Percentiles rank a stretch among this genome's conserved stretches.
Evolutionary conservation across 2,329 filamentous ascomycete species (phyloP).

Genomic region (Diaporthe velutina): DNA sequence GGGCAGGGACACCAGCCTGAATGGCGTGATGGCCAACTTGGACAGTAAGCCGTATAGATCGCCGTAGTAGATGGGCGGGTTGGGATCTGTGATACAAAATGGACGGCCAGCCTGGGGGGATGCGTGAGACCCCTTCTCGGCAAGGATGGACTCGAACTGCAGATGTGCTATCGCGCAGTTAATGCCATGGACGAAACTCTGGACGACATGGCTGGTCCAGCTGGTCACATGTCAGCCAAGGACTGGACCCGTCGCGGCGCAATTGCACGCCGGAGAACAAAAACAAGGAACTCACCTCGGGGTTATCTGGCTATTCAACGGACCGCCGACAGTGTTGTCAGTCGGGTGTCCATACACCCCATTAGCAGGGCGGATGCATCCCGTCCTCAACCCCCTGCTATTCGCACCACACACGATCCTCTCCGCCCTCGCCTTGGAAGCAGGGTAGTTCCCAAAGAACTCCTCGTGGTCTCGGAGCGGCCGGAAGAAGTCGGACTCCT

Average conservation of each 20-base stretch:
- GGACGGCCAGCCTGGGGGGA: constrained; percentile 53
- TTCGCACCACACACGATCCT: constrained; percentile 56
- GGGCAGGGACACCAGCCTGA: constrained; percentile 48
- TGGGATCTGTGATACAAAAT: constrained; percentile 57
- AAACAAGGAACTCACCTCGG: constrained; percentile 56
- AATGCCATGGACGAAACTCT: constrained; percentile 56
- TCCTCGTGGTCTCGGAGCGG: constrained; percentile 52
- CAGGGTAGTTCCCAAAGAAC: constrained; percentile 61
- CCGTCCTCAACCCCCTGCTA: constrained; percentile 57
- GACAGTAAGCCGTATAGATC: constrained; percentile 53
- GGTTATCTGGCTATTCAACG: constrained; percentile 52
- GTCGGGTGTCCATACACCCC: constrained; percentile 65
- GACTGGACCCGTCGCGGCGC: not conserved
- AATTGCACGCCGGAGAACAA: not conserved
- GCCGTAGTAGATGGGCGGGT: constrained; percentile 53
- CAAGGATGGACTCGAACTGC: constrained; percentile 55
- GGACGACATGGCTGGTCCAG: constrained; percentile 54
- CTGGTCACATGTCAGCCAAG: constrained; percentile 42
- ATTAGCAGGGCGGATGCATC: constrained; percentile 65
- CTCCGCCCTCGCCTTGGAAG: constrained; percentile 61
- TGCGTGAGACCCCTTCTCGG: constrained; percentile 42
- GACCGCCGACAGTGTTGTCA: constrained; percentile 59
- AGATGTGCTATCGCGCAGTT: constrained; percentile 58
- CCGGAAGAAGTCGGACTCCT: constrained; percentile 55
- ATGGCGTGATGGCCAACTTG: constrained; percentile 52